These are phyloP conservation scores for Drosera spatulata DNA, from an alignment of 179 eudicot species.

Conservation along the genomic window DNA sequence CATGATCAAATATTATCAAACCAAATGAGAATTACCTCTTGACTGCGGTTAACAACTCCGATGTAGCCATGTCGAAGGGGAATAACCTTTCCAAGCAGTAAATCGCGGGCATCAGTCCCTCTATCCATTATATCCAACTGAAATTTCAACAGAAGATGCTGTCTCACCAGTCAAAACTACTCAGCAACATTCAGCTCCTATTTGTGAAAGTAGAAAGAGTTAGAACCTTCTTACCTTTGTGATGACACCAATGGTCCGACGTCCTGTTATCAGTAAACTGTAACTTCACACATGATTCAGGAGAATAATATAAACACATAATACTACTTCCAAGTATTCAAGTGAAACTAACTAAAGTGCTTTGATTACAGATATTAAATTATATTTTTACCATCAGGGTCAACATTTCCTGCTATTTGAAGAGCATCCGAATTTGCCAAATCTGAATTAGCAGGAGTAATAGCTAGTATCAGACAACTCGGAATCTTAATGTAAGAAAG, in stretches of 20 bases:
- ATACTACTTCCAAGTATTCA: background rate
- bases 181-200: background rate
- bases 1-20: background rate
- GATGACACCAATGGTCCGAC: conserved; percentile 94
- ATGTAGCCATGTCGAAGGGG: conserved; percentile 96
- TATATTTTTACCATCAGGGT: conserved; percentile 66
- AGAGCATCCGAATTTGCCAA: conserved; percentile 98
- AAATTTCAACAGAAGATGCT: conserved; percentile 14
- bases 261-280: conserved; percentile 42
- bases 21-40: conserved; percentile 50
- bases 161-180: conserved; percentile 2
- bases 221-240: conserved; percentile 53
- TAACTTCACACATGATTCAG: conserved; percentile 1
- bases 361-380: background rate
- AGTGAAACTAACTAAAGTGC: background rate
- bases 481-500: conserved; percentile 58
- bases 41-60: conserved; percentile 96
- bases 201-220: background rate
- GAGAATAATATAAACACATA: background rate
- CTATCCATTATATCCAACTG: conserved; percentile 99
- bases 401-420: conserved; percentile 91
- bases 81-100: conserved; percentile 91
- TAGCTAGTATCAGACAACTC: conserved; percentile 86
- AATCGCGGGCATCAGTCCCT: conserved; percentile 94
- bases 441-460: conserved; percentile 96